phyloP scores from a whole-genome alignment of 2,329 filamentous ascomycete species.

The Septoria petroselini region DNA sequence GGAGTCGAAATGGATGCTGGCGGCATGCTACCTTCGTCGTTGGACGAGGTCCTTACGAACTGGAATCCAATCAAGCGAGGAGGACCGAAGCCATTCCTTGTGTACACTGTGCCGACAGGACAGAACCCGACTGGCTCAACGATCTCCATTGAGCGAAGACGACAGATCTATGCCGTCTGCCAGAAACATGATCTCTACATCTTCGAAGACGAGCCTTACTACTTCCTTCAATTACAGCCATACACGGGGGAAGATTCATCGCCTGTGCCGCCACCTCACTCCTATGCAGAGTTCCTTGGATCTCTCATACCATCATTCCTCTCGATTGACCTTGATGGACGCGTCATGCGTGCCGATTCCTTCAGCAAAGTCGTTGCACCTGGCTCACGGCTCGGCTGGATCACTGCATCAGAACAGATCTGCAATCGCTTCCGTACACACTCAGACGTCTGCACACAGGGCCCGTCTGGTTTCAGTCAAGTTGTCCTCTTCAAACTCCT shows the following conservation, averaged over 20 bases:
- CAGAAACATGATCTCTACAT: slow-evolving; percentile 84
- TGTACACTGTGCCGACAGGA: slow-evolving; percentile 74
- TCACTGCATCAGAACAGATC: slow-evolving; percentile 81
- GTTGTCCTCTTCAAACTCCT: slow-evolving; percentile 82
- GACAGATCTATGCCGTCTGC: slow-evolving; percentile 71
- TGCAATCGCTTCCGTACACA: slow-evolving; percentile 78
- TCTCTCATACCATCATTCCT: slow-evolving; percentile 76
- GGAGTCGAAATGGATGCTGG: slow-evolving; percentile 64
- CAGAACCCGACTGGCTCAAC: slow-evolving; percentile 91
- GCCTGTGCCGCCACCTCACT: slow-evolving; percentile 55
- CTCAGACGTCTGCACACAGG: slow-evolving; percentile 79
- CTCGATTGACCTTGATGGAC: slow-evolving; percentile 75
- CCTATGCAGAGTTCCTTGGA: slow-evolving; percentile 69
- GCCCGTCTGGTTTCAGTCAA: slow-evolving; percentile 80
- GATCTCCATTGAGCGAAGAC: slow-evolving; percentile 64
- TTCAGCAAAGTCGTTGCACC: slow-evolving; percentile 93
- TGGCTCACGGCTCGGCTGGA: slow-evolving; percentile 85
- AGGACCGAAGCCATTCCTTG: slow-evolving; percentile 62
- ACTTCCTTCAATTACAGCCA: slow-evolving; percentile 84
- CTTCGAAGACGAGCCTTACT: slow-evolving; percentile 91
- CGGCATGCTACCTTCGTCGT: slow-evolving; percentile 59
- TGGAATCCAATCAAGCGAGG: slow-evolving; percentile 61
- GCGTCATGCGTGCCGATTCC: slow-evolving; percentile 85
- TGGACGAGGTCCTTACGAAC: slow-evolving; percentile 62
- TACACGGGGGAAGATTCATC: slow-evolving; percentile 58